phyloP scores from a whole-genome alignment of 225 moss, liverwort and hornwort genomes.

The Antitrichia curtipendula region DNA sequence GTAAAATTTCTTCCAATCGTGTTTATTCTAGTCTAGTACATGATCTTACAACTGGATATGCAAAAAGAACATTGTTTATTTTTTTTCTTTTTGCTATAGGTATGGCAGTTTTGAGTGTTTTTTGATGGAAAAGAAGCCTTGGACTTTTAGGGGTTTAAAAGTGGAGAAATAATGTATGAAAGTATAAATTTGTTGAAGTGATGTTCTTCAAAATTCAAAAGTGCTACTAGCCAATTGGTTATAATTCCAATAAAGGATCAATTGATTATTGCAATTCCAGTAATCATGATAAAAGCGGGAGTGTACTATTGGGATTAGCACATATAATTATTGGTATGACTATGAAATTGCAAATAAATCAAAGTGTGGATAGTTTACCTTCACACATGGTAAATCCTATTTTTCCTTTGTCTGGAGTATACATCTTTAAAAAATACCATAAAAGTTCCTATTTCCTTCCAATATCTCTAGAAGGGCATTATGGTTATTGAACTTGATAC shows the following conservation, averaged over 20 bases:
- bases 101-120: too few species aligned
- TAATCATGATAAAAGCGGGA: not conserved
- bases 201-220: not conserved
- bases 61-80: too few species aligned
- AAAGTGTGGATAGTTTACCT: not conserved
- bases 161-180: fast-evolving
- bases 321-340: not conserved
- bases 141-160: too few species aligned
- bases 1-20: too few species aligned
- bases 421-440: not conserved
- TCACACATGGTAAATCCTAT: not conserved
- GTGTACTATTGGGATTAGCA: not conserved
- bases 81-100: too few species aligned
- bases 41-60: too few species aligned
- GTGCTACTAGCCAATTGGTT: not conserved
- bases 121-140: too few species aligned
- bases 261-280: not conserved
- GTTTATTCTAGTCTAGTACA: too few species aligned
- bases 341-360: not conserved
- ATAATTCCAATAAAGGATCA: not conserved
- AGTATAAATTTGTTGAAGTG: not conserved
- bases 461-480: not conserved
- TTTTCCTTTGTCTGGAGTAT: not conserved
- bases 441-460: not conserved
- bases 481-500: not conserved